Evolutionary conservation across 768 basidiomycete genomes (phyloP), one percentile per base, ranked within the genome.

Genomic region (Boletus rubropictus): DNA sequence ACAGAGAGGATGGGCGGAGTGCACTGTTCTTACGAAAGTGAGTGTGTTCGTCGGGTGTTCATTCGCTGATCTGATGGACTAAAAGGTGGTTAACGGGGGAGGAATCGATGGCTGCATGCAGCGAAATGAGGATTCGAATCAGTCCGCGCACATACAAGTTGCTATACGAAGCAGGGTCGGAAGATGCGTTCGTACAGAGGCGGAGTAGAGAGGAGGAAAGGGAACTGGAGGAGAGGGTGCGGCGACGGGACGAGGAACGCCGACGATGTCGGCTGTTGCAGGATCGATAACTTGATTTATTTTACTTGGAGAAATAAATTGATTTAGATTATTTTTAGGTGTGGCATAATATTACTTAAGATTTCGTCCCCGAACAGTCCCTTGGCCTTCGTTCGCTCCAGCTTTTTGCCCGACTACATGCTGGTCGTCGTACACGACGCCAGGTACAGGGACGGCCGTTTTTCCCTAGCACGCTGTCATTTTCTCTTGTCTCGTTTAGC

Each of bases 141-240:
- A 70, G 73, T 40, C 55, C 72, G 48, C 75, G 79, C 34, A 73
- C 73, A 51, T 89, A 88, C 73, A 84, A 80, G 64, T 57, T 90
- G 24, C 65, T 82, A 63, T 86, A 85, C 59, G 84, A 83, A 59
- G 71, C 63, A 2, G 83, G 80, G 32, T 67, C 72, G n/a, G 86
- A 86, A 62, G 84, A 86, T 36, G 56, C 64, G 27, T 38, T 80
- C 20, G 69, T 69, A 66, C 75, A 76, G 32, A 17, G 50, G 41
- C 60, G 71, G 46, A 48, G 62, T 24, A 42, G 27, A 35, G 72
- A 66, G 41, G 73, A 67, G 44, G 61, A 59, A 61, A 58, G 39
- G 56, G 58, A 41, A 41, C 57, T 74, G 59, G 40, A 51, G 49
- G 70, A 66, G 51, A 58, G 66, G 53, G 82, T 72, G 20, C 66